Base-by-base conservation (phyloP, 768 basidiomycete species). In the Austroboletus eburneus region DNA sequence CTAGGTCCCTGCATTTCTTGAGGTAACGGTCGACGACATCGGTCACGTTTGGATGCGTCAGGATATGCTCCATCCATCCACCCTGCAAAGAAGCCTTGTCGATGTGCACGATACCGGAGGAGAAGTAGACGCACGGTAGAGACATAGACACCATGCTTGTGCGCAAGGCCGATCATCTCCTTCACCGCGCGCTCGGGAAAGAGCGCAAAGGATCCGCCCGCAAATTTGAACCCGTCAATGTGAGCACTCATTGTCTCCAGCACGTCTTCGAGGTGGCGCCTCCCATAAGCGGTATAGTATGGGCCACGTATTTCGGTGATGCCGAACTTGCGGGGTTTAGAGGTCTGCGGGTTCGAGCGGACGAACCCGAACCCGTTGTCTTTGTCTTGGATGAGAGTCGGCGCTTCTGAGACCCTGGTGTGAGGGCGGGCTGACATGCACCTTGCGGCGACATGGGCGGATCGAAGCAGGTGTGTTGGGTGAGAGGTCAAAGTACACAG, bases 171-270 rank as follows among this genome's bases (percentile, higher is more conserved):
- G 39, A 75, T 72, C 47, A 74, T 48, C 9, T 52, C 64, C 22
- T 47, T 61, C 47, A 75, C 52, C 41, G 63, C 54, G 9, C 69
- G 67, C 52, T 67, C 62, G 1, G 72, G 74, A 67, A 75, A 71
- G 39, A 72, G 62, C 34, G 67, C 65, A 49, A 73, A 73, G 0
- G 66, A 67, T 12, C 73, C 73, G 5, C 72, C 71, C 2, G 71
- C 72, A 43, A 73, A 74, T 54, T 76, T 74, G 41, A 75, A 57
- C 0, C 73, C 69, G 45, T 76, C 74, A 20, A 72, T 70, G 49
- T 66, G 71, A 37, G 67, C 64, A 7, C 70, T 67, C 69, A 72
- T 71, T 46, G 72, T 68, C 39, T 60, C 59, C 4, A 73, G 65
- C 2, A 72, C 51, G 38, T 75, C 71, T 33, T 72, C 61, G 16